phyloP scores from a whole-genome alignment of 441 rosid genomes.

The Gossypium schwendimanii region DNA sequence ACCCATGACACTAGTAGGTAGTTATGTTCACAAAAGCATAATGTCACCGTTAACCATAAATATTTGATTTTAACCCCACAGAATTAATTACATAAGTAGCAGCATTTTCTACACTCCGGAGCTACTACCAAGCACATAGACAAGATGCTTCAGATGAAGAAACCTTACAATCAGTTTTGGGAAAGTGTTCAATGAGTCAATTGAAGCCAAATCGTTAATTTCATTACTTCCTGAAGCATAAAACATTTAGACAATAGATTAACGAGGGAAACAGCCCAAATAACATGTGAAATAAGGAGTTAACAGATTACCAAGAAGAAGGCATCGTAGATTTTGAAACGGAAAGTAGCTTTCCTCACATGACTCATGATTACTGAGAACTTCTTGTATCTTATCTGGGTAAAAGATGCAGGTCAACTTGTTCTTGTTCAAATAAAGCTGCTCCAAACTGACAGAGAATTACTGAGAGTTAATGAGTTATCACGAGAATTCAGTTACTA shows the following conservation, averaged over 20 bases:
- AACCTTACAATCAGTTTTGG: slow-evolving; percentile 63
- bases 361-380: slow-evolving; percentile 26
- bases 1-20: background rate
- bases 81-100: background rate
- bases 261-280: slow-evolving; percentile 8
- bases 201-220: slow-evolving; percentile 53
- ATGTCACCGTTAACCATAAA: background rate
- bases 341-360: slow-evolving; percentile 29
- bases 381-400: slow-evolving; percentile 32
- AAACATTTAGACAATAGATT: slow-evolving; percentile 6
- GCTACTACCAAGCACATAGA: slow-evolving; percentile 3
- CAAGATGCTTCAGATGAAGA: background rate
- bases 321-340: slow-evolving; percentile 67
- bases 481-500: background rate
- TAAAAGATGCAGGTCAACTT: slow-evolving; percentile 46
- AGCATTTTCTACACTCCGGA: background rate
- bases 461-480: background rate
- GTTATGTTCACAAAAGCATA: background rate
- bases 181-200: slow-evolving; percentile 61
- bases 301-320: slow-evolving; percentile 61
- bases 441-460: slow-evolving; percentile 64
- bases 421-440: slow-evolving; percentile 79
- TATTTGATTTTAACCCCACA: slow-evolving; percentile 6
- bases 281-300: background rate
- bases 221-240: slow-evolving; percentile 55